These are phyloP conservation scores for Plenodomus biglobosus DNA, from an alignment of 2,329 filamentous ascomycete species.

Conservation along the genomic window DNA sequence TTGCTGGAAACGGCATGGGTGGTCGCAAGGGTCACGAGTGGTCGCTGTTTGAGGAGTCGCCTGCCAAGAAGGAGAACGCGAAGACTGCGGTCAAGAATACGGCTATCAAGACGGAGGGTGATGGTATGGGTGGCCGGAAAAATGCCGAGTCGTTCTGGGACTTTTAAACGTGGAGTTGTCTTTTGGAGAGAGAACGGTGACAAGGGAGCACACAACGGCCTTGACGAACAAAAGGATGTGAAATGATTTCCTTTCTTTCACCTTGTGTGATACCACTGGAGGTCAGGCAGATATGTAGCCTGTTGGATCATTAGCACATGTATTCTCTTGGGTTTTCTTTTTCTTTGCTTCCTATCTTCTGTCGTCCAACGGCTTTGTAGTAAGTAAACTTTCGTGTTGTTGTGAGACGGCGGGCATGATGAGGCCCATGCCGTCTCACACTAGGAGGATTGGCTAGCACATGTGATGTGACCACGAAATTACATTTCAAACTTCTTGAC, in stretches of 20 bases:
- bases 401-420: no score
- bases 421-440: no score
- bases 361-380: no score
- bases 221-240: conserved; percentile 2
- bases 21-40: conserved; percentile 45
- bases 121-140: conserved; percentile 47
- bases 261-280: neutral
- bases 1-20: conserved; percentile 47
- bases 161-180: conserved; percentile 17
- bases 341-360: neutral
- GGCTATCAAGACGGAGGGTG: conserved; percentile 41
- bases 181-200: neutral
- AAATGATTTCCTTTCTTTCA: neutral
- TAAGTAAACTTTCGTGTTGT: no score
- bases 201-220: conserved; percentile 1
- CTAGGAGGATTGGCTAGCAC: no score
- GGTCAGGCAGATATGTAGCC: neutral
- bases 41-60: conserved; percentile 41
- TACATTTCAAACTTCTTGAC: neutral
- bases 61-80: conserved; percentile 35
- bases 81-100: conserved; percentile 18
- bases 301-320: neutral
- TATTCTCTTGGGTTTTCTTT: neutral
- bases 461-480: no score
- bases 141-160: conserved; percentile 36